phyloP scores from a whole-genome alignment of 306 rosid genomes.

The Dryas octopetala region DNA sequence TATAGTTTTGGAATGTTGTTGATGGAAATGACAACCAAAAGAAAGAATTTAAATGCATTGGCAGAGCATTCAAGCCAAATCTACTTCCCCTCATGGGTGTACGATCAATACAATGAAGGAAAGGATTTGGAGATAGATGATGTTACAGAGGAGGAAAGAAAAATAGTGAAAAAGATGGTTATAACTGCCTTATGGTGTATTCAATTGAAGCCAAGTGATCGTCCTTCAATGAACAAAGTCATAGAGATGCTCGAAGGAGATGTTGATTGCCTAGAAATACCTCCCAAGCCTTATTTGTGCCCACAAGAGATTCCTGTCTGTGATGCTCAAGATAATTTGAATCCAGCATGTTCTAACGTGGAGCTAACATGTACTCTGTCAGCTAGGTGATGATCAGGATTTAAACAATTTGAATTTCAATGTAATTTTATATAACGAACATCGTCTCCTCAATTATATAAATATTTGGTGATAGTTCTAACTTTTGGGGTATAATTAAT shows the following conservation, averaged over 20 bases:
- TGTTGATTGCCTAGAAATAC: not conserved
- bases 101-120: not conserved
- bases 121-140: not conserved
- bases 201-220: slow-evolving; percentile 12
- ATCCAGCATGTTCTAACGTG: not conserved
- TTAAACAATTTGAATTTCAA: not conserved
- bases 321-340: not conserved
- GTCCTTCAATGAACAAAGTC: slow-evolving; percentile 7
- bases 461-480: no score
- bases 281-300: not conserved
- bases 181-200: slow-evolving; percentile 18
- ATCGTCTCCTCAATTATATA: no score
- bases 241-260: slow-evolving; percentile 11
- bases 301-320: not conserved
- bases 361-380: not conserved
- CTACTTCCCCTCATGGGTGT: not conserved
- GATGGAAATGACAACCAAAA: slow-evolving; percentile 14
- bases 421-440: no score
- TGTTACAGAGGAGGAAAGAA: not conserved
- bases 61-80: slow-evolving; percentile 5
- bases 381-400: not conserved
- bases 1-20: slow-evolving; percentile 14
- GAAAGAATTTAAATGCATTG: not conserved
- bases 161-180: not conserved
- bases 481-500: no score